These are phyloP conservation scores for Arbutus unedo DNA, from an alignment of 148 eudicot species.

Conservation along the genomic window DNA sequence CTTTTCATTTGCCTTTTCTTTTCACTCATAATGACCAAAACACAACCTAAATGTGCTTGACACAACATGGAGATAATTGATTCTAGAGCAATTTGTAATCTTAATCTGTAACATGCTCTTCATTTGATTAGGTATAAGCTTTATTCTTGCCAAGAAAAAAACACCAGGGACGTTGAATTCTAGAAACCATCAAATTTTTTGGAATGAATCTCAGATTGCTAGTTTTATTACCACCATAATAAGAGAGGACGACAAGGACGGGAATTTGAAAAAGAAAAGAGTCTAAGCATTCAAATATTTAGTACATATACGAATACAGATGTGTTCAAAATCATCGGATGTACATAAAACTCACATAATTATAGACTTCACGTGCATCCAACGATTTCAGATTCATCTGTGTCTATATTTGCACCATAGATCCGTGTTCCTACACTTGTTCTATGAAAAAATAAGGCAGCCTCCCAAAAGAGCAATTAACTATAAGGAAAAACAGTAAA, in stretches of 20 bases:
- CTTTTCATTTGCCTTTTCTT: background rate
- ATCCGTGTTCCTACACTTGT: too few relatives aligned
- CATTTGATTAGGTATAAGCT: background rate
- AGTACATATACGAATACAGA: too few relatives aligned
- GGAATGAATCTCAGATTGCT: background rate
- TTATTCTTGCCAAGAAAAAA: background rate
- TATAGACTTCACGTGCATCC: too few relatives aligned
- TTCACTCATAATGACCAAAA: background rate
- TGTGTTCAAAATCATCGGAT: too few relatives aligned
- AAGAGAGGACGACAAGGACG: background rate
- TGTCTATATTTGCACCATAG: too few relatives aligned
- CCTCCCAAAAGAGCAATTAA: too few relatives aligned
- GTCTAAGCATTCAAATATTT: too few relatives aligned
- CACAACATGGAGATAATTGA: background rate
- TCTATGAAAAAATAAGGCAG: too few relatives aligned
- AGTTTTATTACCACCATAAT: background rate
- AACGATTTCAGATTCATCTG: too few relatives aligned
- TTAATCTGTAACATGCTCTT: background rate
- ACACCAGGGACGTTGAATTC: background rate
- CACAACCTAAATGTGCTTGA: background rate
- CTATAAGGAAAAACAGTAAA: too few relatives aligned
- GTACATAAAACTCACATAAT: too few relatives aligned
- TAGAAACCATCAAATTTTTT: background rate
- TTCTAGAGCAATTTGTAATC: background rate
- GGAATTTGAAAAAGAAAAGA: too few relatives aligned